Evolutionary conservation across 192 early-diverging fungal species (phyloP), one percentile per base, ranked within the genome.

Genomic region (Mortierella claussenii): DNA sequence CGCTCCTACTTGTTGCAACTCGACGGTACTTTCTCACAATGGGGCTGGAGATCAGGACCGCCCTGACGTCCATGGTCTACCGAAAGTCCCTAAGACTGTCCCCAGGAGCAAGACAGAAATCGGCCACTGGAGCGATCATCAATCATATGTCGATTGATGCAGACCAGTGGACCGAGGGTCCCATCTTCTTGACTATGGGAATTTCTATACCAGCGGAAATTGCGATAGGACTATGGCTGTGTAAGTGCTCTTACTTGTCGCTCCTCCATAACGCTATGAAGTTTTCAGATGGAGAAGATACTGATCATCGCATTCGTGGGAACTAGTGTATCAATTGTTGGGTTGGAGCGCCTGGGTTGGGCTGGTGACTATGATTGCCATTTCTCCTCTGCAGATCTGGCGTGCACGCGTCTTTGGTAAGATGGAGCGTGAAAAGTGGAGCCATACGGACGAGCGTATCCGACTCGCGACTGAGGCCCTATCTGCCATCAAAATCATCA

Each of bases 21-120:
- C 57, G 68, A 0, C 81, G 82, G 30, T 79, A 83, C 56, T 83
- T 78, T 68, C 74, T 79, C 40, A 78, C 54, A 37, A 63, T 54
- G 32, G 83, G 83, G 17, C 37, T 84, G 12, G 74, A 75, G 42
- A 68, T 12, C 68, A 78, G 68, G 20, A 55, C 83, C 3, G 82
- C 85, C 0, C 76, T 89, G 13, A 56, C 84, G 4, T 73, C 83
- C 3, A 80, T 81, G 24, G 55, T 89, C 12, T 89, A 85, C 45
- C 83, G 83, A 66, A 89, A 89, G 48, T 63, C 88, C 1, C 61
- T 89, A 13, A 55, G 82, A 23, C 79, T 89, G 2, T 86, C 88
- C 2, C 53, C 75, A 34, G 68, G 48, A 6, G 58, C 63, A 0
- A 53, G 69, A 36, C 62, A 80, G 34, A 42, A 33, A 2, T 70